Percentiles rank a stretch among this genome's conserved stretches.
Conservation (phyloP, 2,329 filamentous ascomycete species). For the Aspergillus luchuensis region DNA sequence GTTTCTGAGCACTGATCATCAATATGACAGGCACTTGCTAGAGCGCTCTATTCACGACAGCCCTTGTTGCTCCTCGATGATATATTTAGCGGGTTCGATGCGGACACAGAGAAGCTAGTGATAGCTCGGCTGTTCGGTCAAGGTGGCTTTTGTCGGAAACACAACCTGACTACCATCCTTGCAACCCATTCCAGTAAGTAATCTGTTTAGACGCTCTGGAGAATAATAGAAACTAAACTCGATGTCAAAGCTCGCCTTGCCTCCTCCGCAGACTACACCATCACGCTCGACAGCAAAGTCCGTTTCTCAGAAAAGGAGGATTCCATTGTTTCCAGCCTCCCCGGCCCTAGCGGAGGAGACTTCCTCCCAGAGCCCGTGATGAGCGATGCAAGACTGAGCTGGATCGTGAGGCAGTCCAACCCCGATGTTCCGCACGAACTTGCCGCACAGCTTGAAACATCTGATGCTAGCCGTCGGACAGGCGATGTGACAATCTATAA, state of each 20-base stretch:
- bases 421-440: background rate
- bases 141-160: background rate
- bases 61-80: slow-evolving; percentile 41
- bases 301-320: slow-evolving; percentile 12
- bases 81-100: slow-evolving; percentile 41
- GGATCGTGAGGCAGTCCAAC: background rate
- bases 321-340: background rate
- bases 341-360: background rate
- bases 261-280: slow-evolving; percentile 48
- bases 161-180: background rate
- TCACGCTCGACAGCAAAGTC: slow-evolving; percentile 44
- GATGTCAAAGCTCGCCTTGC: background rate
- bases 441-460: background rate
- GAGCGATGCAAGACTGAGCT: background rate
- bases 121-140: background rate
- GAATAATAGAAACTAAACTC: background rate
- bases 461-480: background rate
- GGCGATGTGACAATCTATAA: slow-evolving; percentile 11
- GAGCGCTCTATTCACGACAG: slow-evolving; percentile 35
- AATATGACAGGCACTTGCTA: slow-evolving; percentile 26
- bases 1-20: too few relatives aligned
- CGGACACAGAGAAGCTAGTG: slow-evolving; percentile 30
- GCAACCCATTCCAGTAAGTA: slow-evolving; percentile 1
- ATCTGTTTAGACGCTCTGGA: too few relatives aligned
- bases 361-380: background rate